Base-by-base conservation (phyloP, 805 yeast genomes). In the Peterozyma toletana region DNA sequence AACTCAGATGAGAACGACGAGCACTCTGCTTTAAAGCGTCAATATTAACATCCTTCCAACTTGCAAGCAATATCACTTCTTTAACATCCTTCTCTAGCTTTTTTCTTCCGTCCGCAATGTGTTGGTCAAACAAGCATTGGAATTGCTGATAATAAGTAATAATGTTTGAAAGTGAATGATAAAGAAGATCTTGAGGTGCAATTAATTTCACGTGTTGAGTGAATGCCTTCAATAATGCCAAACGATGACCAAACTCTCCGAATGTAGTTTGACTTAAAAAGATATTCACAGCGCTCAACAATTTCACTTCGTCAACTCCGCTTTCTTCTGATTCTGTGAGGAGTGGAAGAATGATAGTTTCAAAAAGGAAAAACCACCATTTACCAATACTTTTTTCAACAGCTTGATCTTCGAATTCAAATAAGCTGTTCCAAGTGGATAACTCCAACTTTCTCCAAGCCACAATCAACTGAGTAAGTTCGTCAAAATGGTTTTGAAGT, bases 1-100 rank as follows among this genome's bases (percentile, higher is more conserved):
- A 77, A 53, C 73, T 78, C 50, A 79, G 78, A 57, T 95, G 99
- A 1, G 97, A 89, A 39, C 84, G 77, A 50, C 88, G 80, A 5
- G 99, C 93, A 62, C 96, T 87, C 62, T 90, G 97, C 53, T 87
- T 89, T 54, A 93, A 71, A 0, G 99, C 96, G 56, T 86, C 95
- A 37, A 89, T 78, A 55, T 93, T 95, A 11, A 89, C 90, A 64
- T 93, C 99, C 53, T 90, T 89, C 98, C 98, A 95, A 55, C 96
- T 86, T 1, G 99, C 97, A 13, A 93, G 69, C 38, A 87, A 64
- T 37, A 93, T 88, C 3, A 89, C 82, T 46, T 93, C 99, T 33
- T 79, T 72, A 10, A 93, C 76, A 40, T 88, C 88, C 56, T 90
- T 91, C 46, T 82, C 87, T 33, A 91, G 64, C 2, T 63, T 60